Evolutionary conservation across 2,329 filamentous ascomycete species (phyloP), one percentile per base, ranked within the genome.

Genomic region (Macroventuria anomochaeta): DNA sequence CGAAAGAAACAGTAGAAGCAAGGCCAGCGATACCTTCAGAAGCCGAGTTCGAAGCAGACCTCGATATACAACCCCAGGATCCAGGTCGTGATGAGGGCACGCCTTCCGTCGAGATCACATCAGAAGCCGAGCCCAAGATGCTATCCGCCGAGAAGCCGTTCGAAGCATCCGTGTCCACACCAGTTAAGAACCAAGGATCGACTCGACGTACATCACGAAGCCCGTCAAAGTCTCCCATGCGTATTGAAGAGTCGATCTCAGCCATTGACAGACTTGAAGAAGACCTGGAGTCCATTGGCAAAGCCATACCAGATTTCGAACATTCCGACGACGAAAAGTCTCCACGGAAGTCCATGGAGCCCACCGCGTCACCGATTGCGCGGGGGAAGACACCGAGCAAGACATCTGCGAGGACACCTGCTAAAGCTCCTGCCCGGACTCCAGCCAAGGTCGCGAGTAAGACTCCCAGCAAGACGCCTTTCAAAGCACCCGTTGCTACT

Each of bases 221-320:
- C 34, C 62, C 63, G 1, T 62, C 67, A 11, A 70, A 61, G 46
- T 65, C 65, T 18, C 69, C 72, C 8, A 72, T 75, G 62, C 69
- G 69, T 7, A 64, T 75, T 23, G 77, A 81, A 57, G 76, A 80
- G 53, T 79, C 80, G 2, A 78, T 83, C 25, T 76, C 78, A 47
- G 81, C 79, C 4, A 72, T 82, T 29, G 81, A 83, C 59, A 77
- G 75, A 2, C 72, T 82, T 7, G 80, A 83, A 51, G 80, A 83
- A 48, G 80, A 78, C 7, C 73, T 83, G 2, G 80, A 83, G 47
- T 74, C 79, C 33, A 69, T 82, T 58, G 66, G 75, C 57, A 68
- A 75, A 41, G 69, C 68, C 2, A 67, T 80, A 20, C 73, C 74
- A 5, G 57, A 57, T 5, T 65, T 75, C 13, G 65, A 76, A 2